Base-by-base conservation (phyloP, 83 land plant species). In the Isoetes engelmannii region DNA sequence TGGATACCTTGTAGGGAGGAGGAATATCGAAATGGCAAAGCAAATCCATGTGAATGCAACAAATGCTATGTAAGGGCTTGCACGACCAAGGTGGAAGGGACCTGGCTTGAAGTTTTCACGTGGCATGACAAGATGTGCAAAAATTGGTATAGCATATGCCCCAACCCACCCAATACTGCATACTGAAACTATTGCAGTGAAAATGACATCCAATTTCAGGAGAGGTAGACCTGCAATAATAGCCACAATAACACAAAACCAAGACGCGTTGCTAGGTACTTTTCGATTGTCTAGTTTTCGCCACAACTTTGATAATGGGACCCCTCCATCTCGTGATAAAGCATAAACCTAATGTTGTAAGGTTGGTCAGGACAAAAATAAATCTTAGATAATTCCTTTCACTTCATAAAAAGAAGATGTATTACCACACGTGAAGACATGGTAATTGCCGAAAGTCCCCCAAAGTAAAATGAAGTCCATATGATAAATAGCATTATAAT, bases 121-220 rank as follows among this genome's bases (percentile, higher is more conserved):
- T 44, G 47, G 47, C 47, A 64, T 64, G 10, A 64, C 17, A 7
- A 64, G 8, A 7, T 47, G 67, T 21, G 67, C 67, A 41, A 64
- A 64, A 8, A 64, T 64, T 12, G 67, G 67, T 44, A 64, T 47
- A 9, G 67, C 67, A 41, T 64, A 64, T 7, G 47, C 67, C 45
- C 67, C 67, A 8, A 59, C 4, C 62, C 62, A 59, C 9, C 62
- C 62, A 7, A 59, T 59, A 10, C 28, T 59, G 28, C 67, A 64
- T 17, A 64, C 53, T 18, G 67, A 64, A 9, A 47, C 45, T 9
- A 64, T 64, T 18, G 67, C 67, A 9, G 67, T 64, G 47, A 64
- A 64, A 6, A 64, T 47, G 9, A 64, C 67, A 41, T 64, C 47
- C 3, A 64, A n/a, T 45, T 64, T 64, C 3, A 64, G 67, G 1